Evolutionary conservation across 495 filamentous ascomycete genomes (phyloP).

Genomic region (Xanthoparmelia taractica): DNA sequence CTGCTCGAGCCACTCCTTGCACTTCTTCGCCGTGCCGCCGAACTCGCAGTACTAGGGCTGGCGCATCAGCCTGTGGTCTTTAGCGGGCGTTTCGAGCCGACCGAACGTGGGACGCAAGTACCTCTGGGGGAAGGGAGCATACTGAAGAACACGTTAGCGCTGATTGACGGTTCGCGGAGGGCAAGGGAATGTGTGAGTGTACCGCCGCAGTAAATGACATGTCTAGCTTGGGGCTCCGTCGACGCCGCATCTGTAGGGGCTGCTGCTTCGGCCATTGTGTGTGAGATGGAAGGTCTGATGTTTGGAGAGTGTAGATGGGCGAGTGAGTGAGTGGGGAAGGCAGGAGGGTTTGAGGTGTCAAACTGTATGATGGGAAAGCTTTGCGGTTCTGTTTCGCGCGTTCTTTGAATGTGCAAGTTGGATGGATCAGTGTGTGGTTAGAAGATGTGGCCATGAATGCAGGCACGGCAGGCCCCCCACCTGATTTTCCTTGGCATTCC

Average conservation of each 20-base stretch:
- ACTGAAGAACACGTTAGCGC: constrained; percentile 44
- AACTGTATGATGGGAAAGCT: neutral
- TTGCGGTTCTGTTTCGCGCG: neutral
- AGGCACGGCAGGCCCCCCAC: no score
- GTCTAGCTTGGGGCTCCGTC: constrained; percentile 53
- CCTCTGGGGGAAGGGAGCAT: constrained; percentile 89
- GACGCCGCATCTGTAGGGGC: constrained; percentile 30
- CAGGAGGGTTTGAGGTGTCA: neutral
- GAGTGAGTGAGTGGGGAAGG: neutral
- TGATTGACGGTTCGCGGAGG: constrained; percentile 10
- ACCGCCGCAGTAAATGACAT: constrained; percentile 78
- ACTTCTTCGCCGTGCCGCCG: constrained; percentile 95
- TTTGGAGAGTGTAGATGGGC: neutral
- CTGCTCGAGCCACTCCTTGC: constrained; percentile 86
- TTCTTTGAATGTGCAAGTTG: no score
- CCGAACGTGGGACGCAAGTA: constrained; percentile 37
- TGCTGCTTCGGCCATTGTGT: constrained; percentile 32
- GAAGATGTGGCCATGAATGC: no score
- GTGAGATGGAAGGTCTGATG: neutral
- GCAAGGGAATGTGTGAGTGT: constrained; percentile 31
- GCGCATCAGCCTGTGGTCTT: constrained; percentile 29
- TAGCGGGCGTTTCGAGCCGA: constrained; percentile 15
- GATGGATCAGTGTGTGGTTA: neutral
- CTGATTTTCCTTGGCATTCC: neutral
- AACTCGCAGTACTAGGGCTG: constrained; percentile 88